Evolutionary conservation across 2,329 filamentous ascomycete species (phyloP).

Genomic region (Aphanoascus verrucosus): DNA sequence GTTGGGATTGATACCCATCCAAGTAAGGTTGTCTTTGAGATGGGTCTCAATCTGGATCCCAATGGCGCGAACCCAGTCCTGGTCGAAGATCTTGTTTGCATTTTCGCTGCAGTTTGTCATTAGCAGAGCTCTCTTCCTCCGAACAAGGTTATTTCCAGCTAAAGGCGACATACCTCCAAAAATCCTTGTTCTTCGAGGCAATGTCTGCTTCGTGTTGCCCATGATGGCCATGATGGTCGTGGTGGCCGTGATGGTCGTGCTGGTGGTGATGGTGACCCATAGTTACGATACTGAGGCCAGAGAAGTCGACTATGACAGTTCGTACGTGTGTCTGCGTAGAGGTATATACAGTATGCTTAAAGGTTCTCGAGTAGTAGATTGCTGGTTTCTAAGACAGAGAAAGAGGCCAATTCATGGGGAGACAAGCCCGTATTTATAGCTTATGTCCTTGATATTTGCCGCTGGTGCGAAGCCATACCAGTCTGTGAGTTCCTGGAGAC

Average conservation of each 20-base stretch:
- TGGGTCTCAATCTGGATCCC: conserved; percentile 8
- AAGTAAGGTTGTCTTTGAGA: conserved; percentile 14
- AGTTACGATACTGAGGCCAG: neutral
- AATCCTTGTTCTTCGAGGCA: conserved; percentile 14
- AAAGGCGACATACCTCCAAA: conserved; percentile 12
- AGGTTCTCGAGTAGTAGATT: neutral
- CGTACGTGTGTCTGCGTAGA: neutral
- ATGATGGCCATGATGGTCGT: conserved; percentile 7
- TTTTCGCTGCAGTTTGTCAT: conserved; percentile 1
- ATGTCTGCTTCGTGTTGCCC: neutral
- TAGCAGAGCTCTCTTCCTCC: neutral
- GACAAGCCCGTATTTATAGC: neutral
- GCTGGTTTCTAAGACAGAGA: neutral
- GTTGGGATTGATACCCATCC: conserved; percentile 12
- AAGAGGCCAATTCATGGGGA: neutral
- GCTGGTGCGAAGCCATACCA: neutral
- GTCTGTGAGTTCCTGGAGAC: neutral
- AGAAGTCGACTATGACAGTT: neutral
- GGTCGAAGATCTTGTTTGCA: conserved; percentile 10
- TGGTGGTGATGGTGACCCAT: conserved; percentile 9
- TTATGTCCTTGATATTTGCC: neutral
- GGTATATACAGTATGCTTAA: neutral
- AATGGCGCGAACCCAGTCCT: conserved; percentile 14
- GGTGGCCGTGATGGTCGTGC: neutral
- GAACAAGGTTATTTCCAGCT: neutral